phyloP scores from a whole-genome alignment of 192 early-diverging fungal genomes.

The Dimargaris verticillata region DNA sequence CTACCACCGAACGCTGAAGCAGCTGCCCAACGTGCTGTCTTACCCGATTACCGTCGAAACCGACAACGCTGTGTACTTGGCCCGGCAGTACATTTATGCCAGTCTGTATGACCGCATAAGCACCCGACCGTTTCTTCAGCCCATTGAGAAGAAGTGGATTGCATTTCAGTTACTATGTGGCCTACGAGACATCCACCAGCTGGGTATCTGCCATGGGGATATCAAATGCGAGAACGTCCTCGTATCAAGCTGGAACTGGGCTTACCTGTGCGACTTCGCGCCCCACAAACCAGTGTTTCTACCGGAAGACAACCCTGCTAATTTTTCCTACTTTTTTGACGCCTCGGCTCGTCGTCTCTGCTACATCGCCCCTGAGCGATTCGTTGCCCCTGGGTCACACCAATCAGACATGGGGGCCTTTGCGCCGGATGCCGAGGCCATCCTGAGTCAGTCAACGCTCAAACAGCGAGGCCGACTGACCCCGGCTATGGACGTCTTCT shows the following conservation, averaged over 20 bases:
- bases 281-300: slow-evolving; percentile 82
- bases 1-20: slow-evolving; percentile 27
- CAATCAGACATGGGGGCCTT: slow-evolving; percentile 28
- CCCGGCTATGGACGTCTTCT: slow-evolving; percentile 89
- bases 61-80: slow-evolving; percentile 72
- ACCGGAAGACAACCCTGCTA: slow-evolving; percentile 89
- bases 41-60: slow-evolving; percentile 75
- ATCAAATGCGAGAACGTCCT: slow-evolving; percentile 92
- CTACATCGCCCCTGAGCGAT: slow-evolving; percentile 91
- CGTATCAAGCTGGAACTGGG: slow-evolving; percentile 93
- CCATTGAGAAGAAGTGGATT: slow-evolving; percentile 87
- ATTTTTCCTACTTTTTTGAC: slow-evolving; percentile 96
- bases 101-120: slow-evolving; percentile 96
- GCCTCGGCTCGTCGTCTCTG: slow-evolving; percentile 73
- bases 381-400: slow-evolving; percentile 46
- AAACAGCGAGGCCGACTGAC: slow-evolving; percentile 28
- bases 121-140: slow-evolving; percentile 79
- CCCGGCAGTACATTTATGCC: slow-evolving; percentile 75
- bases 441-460: background rate
- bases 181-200: slow-evolving; percentile 54
- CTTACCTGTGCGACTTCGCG: slow-evolving; percentile 76
- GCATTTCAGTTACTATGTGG: slow-evolving; percentile 73
- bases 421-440: slow-evolving; percentile 7
- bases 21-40: slow-evolving; percentile 61
- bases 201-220: slow-evolving; percentile 77